Base-by-base conservation (phyloP, 1,284 basidiomycete genomes). In the Cystobasidiaceae sp. region DNA sequence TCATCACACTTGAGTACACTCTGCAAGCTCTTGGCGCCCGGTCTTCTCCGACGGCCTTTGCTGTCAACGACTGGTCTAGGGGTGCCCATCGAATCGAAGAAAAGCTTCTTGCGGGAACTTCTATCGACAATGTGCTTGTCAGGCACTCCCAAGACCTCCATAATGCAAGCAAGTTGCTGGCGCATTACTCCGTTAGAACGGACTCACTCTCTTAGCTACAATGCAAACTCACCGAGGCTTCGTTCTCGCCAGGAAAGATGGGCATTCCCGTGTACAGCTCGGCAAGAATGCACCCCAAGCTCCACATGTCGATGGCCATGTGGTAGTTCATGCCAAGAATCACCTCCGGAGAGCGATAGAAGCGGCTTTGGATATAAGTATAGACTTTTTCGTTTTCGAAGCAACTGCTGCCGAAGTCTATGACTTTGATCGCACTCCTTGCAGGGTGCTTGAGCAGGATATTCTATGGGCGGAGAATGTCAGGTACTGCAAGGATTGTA, bases 311-410 rank as follows among this genome's bases (percentile, higher is more conserved):
- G 54, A 74, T 74, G 11, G 71, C 71, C 88, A 92, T 92, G 75
- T 90, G 88, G 76, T 93, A 93, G 76, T 90, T 91, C 87, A 90
- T 89, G 66, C 90, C 90, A 46, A 93, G 60, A 27, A 68, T 68
- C 41, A 68, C 67, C 43, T 68, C 67, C 2, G 59, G 60, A 3
- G 67, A 68, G 32, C 92, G 89, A 78, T 96, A 96, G 80, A 96
- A 96, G 41, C 92, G 89, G 80, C 89, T 92, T 77, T 96, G 93
- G 71, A 96, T 96, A 75, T 96, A 96, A 1, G 92, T 96, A 77
- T 96, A 96, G 68, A 99, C 94, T 81, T 97, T 98, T 79, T 98
- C 96, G 73, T 97, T 88, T 77, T 98, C 96, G 71, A 97, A 89
- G 78, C 96, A 98, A 75, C 93, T 97, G 74, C 91, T 94, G 43